A percentile compares a stretch with the other conserved stretches of the same genome.
Evolutionary conservation across 352 stramenopile species (phyloP).

Genomic region (Globisporangium splendens): DNA sequence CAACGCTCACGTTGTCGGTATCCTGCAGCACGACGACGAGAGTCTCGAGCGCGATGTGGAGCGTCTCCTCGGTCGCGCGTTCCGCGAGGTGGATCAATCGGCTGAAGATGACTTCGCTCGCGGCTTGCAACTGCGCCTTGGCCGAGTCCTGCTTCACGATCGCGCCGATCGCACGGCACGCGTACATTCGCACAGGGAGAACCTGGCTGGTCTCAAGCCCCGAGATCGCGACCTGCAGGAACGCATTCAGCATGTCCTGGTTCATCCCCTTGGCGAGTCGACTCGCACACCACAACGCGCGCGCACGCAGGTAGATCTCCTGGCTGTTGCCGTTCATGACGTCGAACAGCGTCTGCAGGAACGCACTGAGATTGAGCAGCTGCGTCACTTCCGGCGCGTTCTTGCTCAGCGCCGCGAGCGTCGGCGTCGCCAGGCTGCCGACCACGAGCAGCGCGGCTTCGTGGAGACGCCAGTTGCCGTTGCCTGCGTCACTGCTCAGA

Average conservation of each 20-base stretch:
- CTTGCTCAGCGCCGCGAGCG: conserved; percentile 53
- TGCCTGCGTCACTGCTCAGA: conserved; percentile 38
- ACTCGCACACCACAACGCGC: conserved; percentile 80
- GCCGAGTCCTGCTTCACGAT: conserved; percentile 62
- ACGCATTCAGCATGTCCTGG: conserved; percentile 64
- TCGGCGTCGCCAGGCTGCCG: conserved; percentile 55
- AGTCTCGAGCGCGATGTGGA: conserved; percentile 78
- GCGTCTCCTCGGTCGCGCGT: conserved; percentile 59
- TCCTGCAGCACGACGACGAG: conserved; percentile 73
- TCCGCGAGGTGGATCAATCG: conserved; percentile 56
- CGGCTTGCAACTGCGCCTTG: conserved; percentile 52
- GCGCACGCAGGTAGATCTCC: conserved; percentile 73
- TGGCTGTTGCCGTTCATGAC: conserved; percentile 66
- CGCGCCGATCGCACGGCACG: conserved; percentile 68
- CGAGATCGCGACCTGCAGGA: conserved; percentile 71
- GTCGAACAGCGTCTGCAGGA: conserved; percentile 73
- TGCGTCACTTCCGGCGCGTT: conserved; percentile 40
- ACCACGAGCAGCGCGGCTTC: conserved; percentile 75
- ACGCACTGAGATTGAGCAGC: conserved; percentile 53
- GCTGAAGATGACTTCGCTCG: conserved; percentile 46
- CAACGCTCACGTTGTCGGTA: conserved; percentile 27
- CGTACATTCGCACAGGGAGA: conserved; percentile 73
- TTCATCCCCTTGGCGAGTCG: conserved; percentile 67
- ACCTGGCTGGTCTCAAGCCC: conserved; percentile 68
- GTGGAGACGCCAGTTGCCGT: conserved; percentile 62